These are phyloP conservation scores for Panaeolus papilionaceus DNA, from an alignment of 768 basidiomycete genomes.

Conservation along the genomic window DNA sequence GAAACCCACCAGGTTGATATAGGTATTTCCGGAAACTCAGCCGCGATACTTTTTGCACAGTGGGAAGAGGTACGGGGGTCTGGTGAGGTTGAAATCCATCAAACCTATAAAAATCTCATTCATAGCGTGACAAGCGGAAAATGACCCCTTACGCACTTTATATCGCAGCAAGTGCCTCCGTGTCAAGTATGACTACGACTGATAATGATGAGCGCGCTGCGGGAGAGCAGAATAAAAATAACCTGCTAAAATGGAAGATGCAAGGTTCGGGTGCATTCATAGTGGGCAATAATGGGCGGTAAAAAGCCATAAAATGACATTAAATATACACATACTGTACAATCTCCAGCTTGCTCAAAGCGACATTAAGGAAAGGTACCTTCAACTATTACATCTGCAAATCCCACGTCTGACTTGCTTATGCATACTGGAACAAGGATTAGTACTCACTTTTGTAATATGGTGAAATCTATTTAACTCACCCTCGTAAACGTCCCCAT, in stretches of 20 bases:
- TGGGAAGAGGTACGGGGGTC: background rate
- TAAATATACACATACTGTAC: conserved; percentile 8
- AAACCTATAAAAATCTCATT: background rate
- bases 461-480: conserved; percentile 37
- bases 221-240: too few species aligned
- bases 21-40: background rate
- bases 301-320: background rate
- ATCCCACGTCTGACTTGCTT: background rate
- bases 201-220: background rate
- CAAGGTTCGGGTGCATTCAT: too few species aligned
- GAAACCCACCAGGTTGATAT: background rate
- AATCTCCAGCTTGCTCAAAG: background rate
- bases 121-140: background rate
- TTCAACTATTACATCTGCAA: background rate
- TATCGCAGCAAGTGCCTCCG: too few species aligned
- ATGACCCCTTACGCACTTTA: background rate
- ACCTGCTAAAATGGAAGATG: too few species aligned
- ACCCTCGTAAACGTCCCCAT: conserved; percentile 93
- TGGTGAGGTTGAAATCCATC: background rate
- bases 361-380: background rate
- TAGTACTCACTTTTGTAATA: background rate
- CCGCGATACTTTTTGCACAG: background rate
- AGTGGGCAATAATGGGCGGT: background rate
- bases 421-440: background rate
- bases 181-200: background rate